Conservation (phyloP, 1,139 yeast species). For the Kazachstania sp. region DNA sequence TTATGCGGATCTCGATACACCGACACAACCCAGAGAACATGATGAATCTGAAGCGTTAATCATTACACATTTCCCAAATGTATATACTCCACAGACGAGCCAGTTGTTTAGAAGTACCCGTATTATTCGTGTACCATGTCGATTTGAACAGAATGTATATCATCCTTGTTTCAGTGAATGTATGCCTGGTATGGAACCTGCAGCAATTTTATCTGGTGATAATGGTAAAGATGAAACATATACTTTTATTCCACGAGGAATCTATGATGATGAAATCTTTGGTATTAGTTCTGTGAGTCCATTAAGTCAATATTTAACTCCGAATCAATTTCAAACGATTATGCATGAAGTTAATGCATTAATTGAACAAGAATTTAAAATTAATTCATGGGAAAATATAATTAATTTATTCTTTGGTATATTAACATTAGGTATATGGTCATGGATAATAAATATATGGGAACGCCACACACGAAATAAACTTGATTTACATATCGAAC, state of each 20-base stretch:
- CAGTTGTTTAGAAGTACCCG: conserved; percentile 37
- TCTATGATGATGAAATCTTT: conserved; percentile 36
- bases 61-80: conserved; percentile 60
- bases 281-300: conserved; percentile 53
- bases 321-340: conserved; percentile 36
- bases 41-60: conserved; percentile 35
- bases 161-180: conserved; percentile 52
- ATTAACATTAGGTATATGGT: conserved; percentile 38
- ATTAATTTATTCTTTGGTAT: conserved; percentile 40
- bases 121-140: conserved; percentile 56
- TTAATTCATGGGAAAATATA: conserved; percentile 33
- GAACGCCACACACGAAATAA: conserved; percentile 8
- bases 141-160: conserved; percentile 31
- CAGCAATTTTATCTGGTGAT: conserved; percentile 35
- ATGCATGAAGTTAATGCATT: conserved; percentile 39
- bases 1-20: conserved; percentile 26
- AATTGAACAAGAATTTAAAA: conserved; percentile 38
- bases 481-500: conserved; percentile 41
- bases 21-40: conserved; percentile 16
- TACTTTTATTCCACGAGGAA: conserved; percentile 36
- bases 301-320: conserved; percentile 36
- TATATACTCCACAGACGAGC: conserved; percentile 34
- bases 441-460: conserved; percentile 26
- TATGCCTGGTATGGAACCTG: conserved; percentile 62
- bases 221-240: neutral